These are phyloP conservation scores for Pichia gijzeniarum DNA, from an alignment of 805 yeast species.

Conservation along the genomic window DNA sequence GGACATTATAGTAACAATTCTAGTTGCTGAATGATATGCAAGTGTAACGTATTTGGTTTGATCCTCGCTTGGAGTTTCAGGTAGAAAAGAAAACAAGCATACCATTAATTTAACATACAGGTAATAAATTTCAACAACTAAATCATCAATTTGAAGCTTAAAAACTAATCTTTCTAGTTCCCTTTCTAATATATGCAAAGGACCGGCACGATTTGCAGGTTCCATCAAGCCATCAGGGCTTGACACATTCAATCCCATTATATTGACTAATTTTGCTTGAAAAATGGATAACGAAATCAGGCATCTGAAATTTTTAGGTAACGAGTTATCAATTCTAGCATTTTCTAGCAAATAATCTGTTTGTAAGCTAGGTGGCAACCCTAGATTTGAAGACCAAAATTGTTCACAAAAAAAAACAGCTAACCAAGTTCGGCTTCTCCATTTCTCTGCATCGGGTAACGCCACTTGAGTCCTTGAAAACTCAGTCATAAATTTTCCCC, in stretches of 20 bases:
- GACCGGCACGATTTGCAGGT: slow-evolving; percentile 74
- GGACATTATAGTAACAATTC: slow-evolving; percentile 72
- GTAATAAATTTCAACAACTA: slow-evolving; percentile 69
- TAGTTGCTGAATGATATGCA: slow-evolving; percentile 75
- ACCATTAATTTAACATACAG: slow-evolving; percentile 74
- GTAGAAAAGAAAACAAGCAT: slow-evolving; percentile 83
- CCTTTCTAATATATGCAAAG: slow-evolving; percentile 67
- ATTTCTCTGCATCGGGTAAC: slow-evolving; percentile 82
- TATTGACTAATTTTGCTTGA: slow-evolving; percentile 75
- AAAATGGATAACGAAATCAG: slow-evolving; percentile 69
- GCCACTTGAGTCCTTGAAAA: slow-evolving; percentile 86
- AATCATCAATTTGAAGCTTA: slow-evolving; percentile 58
- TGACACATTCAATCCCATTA: slow-evolving; percentile 81
- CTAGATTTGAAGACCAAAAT: slow-evolving; percentile 82
- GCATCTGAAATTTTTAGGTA: slow-evolving; percentile 68
- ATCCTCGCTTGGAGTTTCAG: slow-evolving; percentile 84
- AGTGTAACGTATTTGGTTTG: slow-evolving; percentile 78
- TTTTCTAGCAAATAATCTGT: slow-evolving; percentile 78
- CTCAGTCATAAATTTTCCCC: slow-evolving; percentile 88
- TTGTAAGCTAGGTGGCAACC: slow-evolving; percentile 80
- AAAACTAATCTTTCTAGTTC: slow-evolving; percentile 70
- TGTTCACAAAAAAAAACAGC: slow-evolving; percentile 85
- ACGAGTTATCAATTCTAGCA: slow-evolving; percentile 57
- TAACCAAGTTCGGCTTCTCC: slow-evolving; percentile 93
- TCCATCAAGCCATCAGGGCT: slow-evolving; percentile 87